These are phyloP conservation scores for Atractiella rhizophila DNA, from an alignment of 768 basidiomycete species.

Conservation along the genomic window DNA sequence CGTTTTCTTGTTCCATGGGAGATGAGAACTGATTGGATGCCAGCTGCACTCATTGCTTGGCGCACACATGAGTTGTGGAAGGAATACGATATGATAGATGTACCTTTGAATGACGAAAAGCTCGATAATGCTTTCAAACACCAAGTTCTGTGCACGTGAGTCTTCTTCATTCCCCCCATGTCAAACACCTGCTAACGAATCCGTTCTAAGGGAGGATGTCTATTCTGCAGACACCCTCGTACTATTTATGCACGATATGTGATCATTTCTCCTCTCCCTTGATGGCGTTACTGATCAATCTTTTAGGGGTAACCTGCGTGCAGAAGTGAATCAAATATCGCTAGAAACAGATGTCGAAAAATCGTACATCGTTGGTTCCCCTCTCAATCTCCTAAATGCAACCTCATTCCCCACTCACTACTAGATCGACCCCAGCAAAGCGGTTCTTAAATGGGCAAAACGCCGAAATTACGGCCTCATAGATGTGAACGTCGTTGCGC, in stretches of 20 bases:
- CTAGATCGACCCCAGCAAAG: conserved; percentile 63
- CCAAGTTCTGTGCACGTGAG: conserved; percentile 76
- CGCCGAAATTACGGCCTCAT: conserved; percentile 43
- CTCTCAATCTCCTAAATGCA: background rate
- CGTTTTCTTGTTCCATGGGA: no score
- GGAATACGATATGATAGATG: conserved; percentile 37
- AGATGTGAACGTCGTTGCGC: conserved; percentile 51
- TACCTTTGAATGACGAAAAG: conserved; percentile 19
- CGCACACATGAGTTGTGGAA: conserved; percentile 57
- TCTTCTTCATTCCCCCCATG: no score
- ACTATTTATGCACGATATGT: conserved; percentile 89
- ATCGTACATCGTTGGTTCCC: conserved; percentile 45
- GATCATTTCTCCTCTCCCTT: conserved; percentile 19
- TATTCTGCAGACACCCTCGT: conserved; percentile 47
- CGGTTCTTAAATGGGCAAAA: conserved; percentile 47
- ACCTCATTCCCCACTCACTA: background rate
- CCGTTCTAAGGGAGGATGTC: conserved; percentile 38
- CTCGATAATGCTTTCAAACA: conserved; percentile 48
- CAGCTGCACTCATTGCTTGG: conserved; percentile 69
- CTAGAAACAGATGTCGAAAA: conserved; percentile 46
- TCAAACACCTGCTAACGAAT: background rate
- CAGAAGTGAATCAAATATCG: conserved; percentile 31
- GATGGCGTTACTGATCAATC: background rate
- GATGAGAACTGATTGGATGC: background rate
- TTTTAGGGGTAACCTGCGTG: conserved; percentile 57